Evolutionary conservation across 2,329 filamentous ascomycete species (phyloP), one percentile per base, ranked within the genome.

Genomic region (Cladosporium sp.): DNA sequence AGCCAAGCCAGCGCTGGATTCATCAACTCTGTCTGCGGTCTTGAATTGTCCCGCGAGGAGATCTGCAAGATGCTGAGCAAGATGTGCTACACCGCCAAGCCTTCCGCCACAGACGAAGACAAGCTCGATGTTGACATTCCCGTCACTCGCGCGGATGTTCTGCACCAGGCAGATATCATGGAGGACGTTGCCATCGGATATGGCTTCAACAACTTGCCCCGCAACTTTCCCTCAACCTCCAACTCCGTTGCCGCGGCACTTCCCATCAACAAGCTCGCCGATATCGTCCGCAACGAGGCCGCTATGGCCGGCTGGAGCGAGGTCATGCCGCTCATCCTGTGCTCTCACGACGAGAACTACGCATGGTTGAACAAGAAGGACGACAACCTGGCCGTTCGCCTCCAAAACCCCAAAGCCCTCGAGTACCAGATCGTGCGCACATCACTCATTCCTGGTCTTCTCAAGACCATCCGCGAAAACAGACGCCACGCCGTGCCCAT

Each of bases 331-430:
- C 79, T 99, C 22, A 97, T 96, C 60, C 82, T 99, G 50, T 99
- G 93, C 78, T 95, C 89, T 40, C 90, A 96, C 69, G 92, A 97
- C 65, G 93, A 99, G 78, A 99, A 99, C 75, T 99, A 97, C 69
- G 85, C 80, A 53, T 96, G 89, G 87, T 77, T 99, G 45, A 96
- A 96, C 73, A 86, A 90, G 65, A 84, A 84, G 65, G 91, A 96
- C 60, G 88, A 95, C 62, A 85, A 80, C 52, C 89, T 85, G 0
- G 90, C 89, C 22, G 83, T 96, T 59, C 85, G 83, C 61, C 84
- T 96, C 36, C 88, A 88, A 57, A 96, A 96, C 69, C 91, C 91
- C 50, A 96, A 96, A 76, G 95, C 90, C 0, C 79, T 83, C 20
- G 91, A 96, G 67, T 96, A 96, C 71, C 91, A 96, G 71, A 85